A percentile compares a stretch with the other conserved stretches of the same genome.
These are phyloP conservation scores for Skeletonema tropicum DNA, from an alignment of 108 stramenopile genomes.

Conservation along the genomic window DNA sequence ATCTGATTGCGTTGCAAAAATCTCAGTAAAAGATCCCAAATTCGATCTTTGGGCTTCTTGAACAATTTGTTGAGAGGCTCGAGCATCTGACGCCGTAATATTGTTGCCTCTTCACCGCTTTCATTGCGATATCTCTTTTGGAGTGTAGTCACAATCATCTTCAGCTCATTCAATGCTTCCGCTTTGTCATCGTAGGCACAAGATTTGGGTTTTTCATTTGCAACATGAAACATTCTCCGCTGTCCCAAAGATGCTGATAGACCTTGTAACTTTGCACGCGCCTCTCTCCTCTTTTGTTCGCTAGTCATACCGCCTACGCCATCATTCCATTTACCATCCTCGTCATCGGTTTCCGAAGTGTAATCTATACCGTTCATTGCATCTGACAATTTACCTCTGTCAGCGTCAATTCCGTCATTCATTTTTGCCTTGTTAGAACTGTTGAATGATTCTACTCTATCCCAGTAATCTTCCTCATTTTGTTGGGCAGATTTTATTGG, in stretches of 20 bases:
- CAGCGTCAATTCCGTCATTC: background rate
- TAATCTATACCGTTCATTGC: slow-evolving; percentile 21
- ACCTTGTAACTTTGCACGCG: slow-evolving; percentile 34
- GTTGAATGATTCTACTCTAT: slow-evolving; percentile 8
- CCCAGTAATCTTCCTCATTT: slow-evolving; percentile 2
- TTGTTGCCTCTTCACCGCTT: background rate
- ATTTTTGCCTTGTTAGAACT: background rate
- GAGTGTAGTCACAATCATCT: slow-evolving; percentile 18
- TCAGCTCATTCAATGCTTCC: slow-evolving; percentile 36
- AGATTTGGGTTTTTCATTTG: background rate
- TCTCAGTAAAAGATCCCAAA: slow-evolving; percentile 10
- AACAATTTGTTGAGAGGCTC: slow-evolving; percentile 26
- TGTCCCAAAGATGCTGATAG: slow-evolving; percentile 17
- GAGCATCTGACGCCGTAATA: slow-evolving; percentile 21
- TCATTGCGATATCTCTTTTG: slow-evolving; percentile 16
- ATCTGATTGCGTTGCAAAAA: slow-evolving; percentile 37
- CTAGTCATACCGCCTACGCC: slow-evolving; percentile 27
- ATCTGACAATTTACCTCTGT: slow-evolving; percentile 15
- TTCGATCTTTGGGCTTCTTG: slow-evolving; percentile 15
- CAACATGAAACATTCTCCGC: slow-evolving; percentile 24
- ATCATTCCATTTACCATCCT: slow-evolving; percentile 31
- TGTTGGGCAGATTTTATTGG: background rate
- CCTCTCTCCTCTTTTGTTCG: slow-evolving; percentile 37
- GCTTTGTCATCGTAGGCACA: slow-evolving; percentile 21
- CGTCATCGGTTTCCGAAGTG: slow-evolving; percentile 36